Evolutionary conservation across 805 yeast species (phyloP), one percentile per base, ranked within the genome.

Genomic region (Lipomyces spencermartinsiae): DNA sequence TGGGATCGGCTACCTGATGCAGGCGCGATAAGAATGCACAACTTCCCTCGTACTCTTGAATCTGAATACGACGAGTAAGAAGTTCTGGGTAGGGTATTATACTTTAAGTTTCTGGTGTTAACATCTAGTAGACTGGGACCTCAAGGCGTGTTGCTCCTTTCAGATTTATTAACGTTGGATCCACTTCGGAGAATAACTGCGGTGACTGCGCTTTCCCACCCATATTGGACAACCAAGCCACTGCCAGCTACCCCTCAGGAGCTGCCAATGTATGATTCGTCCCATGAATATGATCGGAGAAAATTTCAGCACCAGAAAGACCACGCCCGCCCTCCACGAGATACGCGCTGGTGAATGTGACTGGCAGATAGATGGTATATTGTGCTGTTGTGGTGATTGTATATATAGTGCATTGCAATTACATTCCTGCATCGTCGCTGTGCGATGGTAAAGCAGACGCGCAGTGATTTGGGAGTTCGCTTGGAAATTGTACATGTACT

Each of bases 171-270:
- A 53, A 79, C 83, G 0, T 79, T 94, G 64, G 89, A 94, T 76
- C 97, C 97, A 0, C 77, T 78, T 64, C 84, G 83, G 63, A 82
- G 99, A 71, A 82, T 87, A 59, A 93, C 96, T 63, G 97, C 98
- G 0, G 77, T 84, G 68, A 91, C 87, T 63, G 97, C 97, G 0
- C 78, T 91, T 59, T 80, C 84, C 16, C 93, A 92, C 73, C 81
- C 79, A 1, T 95, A 88, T 80, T 93, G 95, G 79, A 81, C 76
- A 19, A 81, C 80, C 2, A 87, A 83, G 0, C 98, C 98, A 0
- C 71, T 84, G 29, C 92, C 97, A 0, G 81, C 87, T 51, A 61
- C 72, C 14, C 86, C 87, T 0, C 74, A 75, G 6, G 85, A 84
- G 22, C 79, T 93, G n/a, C 90, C 92, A 2, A 84, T 83, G 35